These are phyloP conservation scores for Podospora anserina DNA, from an alignment of 495 filamentous ascomycete species.

Conservation along the genomic window DNA sequence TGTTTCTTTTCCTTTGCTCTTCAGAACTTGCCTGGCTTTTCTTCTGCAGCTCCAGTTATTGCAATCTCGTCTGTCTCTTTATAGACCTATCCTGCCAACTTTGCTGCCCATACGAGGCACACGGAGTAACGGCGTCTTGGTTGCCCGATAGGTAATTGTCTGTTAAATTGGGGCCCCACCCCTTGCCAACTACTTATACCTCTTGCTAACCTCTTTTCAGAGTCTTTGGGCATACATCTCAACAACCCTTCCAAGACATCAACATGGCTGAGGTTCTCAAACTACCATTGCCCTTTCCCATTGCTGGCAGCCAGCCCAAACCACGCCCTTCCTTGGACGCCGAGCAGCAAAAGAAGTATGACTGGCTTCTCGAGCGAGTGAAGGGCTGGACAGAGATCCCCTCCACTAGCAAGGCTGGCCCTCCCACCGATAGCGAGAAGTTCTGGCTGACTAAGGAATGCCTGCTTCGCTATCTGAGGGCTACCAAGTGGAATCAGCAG, in stretches of 20 bases:
- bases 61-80: neutral
- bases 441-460: constrained; percentile 92
- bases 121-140: neutral
- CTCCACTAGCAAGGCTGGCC: constrained; percentile 56
- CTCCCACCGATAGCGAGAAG: constrained; percentile 74
- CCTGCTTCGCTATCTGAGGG: constrained; percentile 86
- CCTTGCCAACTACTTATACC: neutral
- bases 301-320: constrained; percentile 52
- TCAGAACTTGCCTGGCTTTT: neutral
- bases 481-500: constrained; percentile 80
- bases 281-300: constrained; percentile 66
- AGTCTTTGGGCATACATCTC: neutral
- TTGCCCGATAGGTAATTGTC: neutral
- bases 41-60: neutral
- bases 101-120: neutral
- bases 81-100: neutral
- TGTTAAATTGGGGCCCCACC: constrained; percentile 3
- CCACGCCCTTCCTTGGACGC: constrained; percentile 55
- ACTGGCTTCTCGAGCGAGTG: constrained; percentile 62
- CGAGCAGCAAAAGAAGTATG: constrained; percentile 84
- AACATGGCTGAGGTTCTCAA: constrained; percentile 46
- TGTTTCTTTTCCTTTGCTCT: neutral
- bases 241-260: constrained; percentile 34
- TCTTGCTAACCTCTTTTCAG: neutral
- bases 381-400: constrained; percentile 70